Evolutionary conservation across 495 filamentous ascomycete species (phyloP).

Genomic region (Daldinia caldariorum): DNA sequence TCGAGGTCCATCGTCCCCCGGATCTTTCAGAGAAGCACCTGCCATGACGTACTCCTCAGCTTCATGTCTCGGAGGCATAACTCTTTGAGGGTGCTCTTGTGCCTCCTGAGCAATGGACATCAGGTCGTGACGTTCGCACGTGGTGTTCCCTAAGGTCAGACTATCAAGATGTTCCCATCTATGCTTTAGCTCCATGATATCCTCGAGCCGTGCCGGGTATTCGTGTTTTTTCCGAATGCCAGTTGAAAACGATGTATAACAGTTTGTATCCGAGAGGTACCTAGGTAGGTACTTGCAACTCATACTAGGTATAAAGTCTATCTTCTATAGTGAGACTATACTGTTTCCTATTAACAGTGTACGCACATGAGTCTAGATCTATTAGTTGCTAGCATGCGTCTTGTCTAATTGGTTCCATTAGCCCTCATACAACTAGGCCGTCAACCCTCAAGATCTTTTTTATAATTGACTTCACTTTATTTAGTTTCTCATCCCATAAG

Average conservation of each 20-base stretch:
- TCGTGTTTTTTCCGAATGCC: conserved; percentile 11
- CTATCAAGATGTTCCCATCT: conserved; percentile 30
- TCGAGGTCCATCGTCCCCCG: conserved; percentile 26
- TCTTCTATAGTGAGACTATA: no score
- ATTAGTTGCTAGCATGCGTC: no score
- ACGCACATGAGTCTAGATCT: background rate
- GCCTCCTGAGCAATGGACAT: conserved; percentile 35
- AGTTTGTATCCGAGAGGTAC: conserved; percentile 19
- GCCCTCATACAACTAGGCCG: background rate
- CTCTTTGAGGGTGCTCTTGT: conserved; percentile 19
- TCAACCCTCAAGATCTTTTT: background rate
- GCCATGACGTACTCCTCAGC: conserved; percentile 27
- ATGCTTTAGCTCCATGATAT: conserved; percentile 31
- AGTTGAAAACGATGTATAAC: conserved; percentile 20
- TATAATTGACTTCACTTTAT: conserved; percentile 5
- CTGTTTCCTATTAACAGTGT: no score
- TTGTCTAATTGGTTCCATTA: background rate
- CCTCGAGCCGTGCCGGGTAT: conserved; percentile 21
- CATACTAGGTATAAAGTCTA: no score
- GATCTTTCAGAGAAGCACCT: conserved; percentile 23
- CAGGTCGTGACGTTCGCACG: conserved; percentile 32
- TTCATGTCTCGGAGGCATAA: conserved; percentile 25
- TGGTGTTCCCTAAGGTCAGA: conserved; percentile 22
- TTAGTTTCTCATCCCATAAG: conserved; percentile 58
- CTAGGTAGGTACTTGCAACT: no score